phyloP scores from a whole-genome alignment of 352 stramenopile genomes.

The Globisporangium viniferum region DNA sequence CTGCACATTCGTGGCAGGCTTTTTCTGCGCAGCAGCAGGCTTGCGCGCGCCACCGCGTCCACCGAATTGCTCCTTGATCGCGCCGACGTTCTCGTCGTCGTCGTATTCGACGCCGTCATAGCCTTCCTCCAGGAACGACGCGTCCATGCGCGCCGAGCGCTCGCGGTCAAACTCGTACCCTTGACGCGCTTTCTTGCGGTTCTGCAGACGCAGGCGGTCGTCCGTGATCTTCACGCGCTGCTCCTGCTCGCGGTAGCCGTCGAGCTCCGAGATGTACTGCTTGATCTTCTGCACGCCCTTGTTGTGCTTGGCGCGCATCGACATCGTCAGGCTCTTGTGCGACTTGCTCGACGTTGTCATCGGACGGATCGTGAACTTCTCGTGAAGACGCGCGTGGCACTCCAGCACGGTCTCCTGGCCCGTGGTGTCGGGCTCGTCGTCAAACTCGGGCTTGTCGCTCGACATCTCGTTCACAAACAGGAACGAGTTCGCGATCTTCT shows the following conservation, averaged over 20 bases:
- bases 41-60: slow-evolving; percentile 47
- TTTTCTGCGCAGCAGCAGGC: slow-evolving; percentile 25
- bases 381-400: slow-evolving; percentile 72
- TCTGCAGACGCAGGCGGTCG: slow-evolving; percentile 77
- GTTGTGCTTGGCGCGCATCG: slow-evolving; percentile 87
- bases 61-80: slow-evolving; percentile 84
- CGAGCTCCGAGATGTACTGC: slow-evolving; percentile 83
- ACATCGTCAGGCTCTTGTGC: slow-evolving; percentile 87
- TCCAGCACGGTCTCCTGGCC: slow-evolving; percentile 81
- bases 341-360: slow-evolving; percentile 83
- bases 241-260: slow-evolving; percentile 80
- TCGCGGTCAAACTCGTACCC: slow-evolving; percentile 78
- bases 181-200: slow-evolving; percentile 84
- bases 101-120: slow-evolving; percentile 79
- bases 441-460: slow-evolving; percentile 58
- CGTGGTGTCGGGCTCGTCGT: slow-evolving; percentile 56
- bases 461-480: slow-evolving; percentile 78
- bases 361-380: slow-evolving; percentile 86
- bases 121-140: slow-evolving; percentile 78
- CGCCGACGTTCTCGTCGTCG: slow-evolving; percentile 78
- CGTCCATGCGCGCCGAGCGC: slow-evolving; percentile 73
- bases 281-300: slow-evolving; percentile 86
- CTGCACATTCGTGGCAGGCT: slow-evolving; percentile 22
- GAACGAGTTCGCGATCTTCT: slow-evolving; percentile 87
- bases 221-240: slow-evolving; percentile 85